Base-by-base conservation (phyloP, 768 basidiomycete genomes). In the Grammothele lineata region DNA sequence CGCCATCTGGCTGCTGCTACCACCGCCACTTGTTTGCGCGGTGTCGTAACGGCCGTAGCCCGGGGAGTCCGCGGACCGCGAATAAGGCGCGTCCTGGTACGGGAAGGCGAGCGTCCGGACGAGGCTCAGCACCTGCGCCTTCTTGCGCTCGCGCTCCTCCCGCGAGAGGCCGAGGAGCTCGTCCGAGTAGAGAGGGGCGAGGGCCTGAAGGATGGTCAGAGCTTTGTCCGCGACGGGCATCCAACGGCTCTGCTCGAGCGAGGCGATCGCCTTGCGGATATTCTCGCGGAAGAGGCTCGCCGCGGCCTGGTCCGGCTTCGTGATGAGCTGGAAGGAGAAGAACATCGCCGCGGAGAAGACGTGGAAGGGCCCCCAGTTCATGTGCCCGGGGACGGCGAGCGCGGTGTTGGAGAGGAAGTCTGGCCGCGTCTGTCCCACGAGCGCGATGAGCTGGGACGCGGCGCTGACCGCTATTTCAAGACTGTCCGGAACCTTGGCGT, bases 261-360 rank as follows among this genome's bases (percentile, higher is more conserved):
- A 81, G 11, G 70, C 61, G 50, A 83, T 74, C 12, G 84, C 81
- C 61, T 83, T 85, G 56, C 76, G 77, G 58, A 92, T 85, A 57
- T 83, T 85, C 26, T 77, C 76, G 17, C 87, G 83, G 68, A 89
- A 89, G 27, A 87, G 71, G 23, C 77, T 78, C 35, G 85, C 85
- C 21, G 85, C 87, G 37, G 85, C 83, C 53, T 88, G 87, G 51
- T 86, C 85, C 41, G 87, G 84, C 57, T 87, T 83, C 27, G 82
- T 77, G 57, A 90, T 83, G 40, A 91, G 75, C 57, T 91, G 87
- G 68, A 90, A 90, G n/a, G 86, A 85, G 75, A 91, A 89, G 68
- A 91, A 91, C 83, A 91, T 89, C 40, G 86, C 86, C 17, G 89
- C 87, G 39, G 83, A 83, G 70, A 91, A 91, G 56, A 84, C 80